Conservation (phyloP, 768 basidiomycete genomes). For the Brasilioporus rufonigricans region DNA sequence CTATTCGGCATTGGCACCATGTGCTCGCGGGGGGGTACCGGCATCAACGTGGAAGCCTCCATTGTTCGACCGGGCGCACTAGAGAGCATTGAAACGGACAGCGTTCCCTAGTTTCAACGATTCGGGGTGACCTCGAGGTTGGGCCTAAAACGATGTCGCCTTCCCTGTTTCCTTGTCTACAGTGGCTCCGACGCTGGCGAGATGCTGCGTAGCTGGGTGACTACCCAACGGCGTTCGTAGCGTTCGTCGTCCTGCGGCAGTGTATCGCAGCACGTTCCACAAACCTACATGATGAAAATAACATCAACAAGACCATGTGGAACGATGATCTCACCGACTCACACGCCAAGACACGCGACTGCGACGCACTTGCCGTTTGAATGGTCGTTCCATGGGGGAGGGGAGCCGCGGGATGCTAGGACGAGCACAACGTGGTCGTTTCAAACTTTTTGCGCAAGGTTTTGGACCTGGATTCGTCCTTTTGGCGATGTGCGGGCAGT, state of each 20-base stretch:
- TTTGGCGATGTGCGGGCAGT: not conserved
- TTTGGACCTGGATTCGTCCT: not conserved
- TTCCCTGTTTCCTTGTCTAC: slow-evolving; percentile 4
- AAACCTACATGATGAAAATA: not conserved
- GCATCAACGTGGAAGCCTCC: not conserved
- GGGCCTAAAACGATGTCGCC: not conserved
- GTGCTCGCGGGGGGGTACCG: not conserved
- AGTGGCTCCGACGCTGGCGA: not conserved
- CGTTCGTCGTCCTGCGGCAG: not conserved
- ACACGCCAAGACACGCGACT: not conserved
- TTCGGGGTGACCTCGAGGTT: not conserved
- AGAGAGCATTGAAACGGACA: not conserved
- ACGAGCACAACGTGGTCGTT: not conserved
- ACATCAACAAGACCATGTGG: not conserved
- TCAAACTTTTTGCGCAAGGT: not conserved
- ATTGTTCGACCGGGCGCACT: not conserved
- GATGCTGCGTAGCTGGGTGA: slow-evolving; percentile 2
- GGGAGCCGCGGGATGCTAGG: not conserved
- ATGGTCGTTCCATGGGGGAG: slow-evolving; percentile 2
- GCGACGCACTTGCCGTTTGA: slow-evolving; percentile 6
- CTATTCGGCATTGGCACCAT: not conserved
- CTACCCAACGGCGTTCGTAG: slow-evolving; percentile 6
- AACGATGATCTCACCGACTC: not conserved
- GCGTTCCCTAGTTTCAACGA: not conserved
- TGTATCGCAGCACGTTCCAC: not conserved